A percentile compares a stretch with the other conserved stretches of the same genome.
Evolutionary conservation across 2,329 filamentous ascomycete genomes (phyloP).

Genomic region (Anisogramma anomala): DNA sequence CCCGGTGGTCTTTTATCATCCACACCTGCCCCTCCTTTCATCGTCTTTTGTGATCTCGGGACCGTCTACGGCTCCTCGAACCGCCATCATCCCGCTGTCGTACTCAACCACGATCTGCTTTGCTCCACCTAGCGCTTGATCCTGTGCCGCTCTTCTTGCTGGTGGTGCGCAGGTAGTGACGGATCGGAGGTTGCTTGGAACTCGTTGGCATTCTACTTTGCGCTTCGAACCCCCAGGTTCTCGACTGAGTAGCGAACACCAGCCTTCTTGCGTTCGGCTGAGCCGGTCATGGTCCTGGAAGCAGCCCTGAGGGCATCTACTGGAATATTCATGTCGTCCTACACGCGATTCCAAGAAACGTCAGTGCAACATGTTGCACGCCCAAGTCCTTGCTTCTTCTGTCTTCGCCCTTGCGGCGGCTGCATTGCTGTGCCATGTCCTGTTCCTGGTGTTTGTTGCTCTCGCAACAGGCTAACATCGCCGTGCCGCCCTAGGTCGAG

Average conservation of each 20-base stretch:
- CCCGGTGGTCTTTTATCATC: slow-evolving; percentile 8
- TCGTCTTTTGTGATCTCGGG: slow-evolving; percentile 1
- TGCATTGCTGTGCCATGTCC: slow-evolving; percentile 32
- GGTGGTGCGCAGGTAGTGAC: slow-evolving; percentile 6
- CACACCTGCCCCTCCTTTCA: slow-evolving; percentile 10
- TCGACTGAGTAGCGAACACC: too few species aligned
- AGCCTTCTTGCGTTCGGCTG: too few species aligned
- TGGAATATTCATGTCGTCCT: slow-evolving; percentile 42
- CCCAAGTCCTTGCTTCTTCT: slow-evolving; percentile 30
- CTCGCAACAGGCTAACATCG: slow-evolving; percentile 3
- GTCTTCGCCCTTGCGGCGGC: too few species aligned
- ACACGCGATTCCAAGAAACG: slow-evolving; percentile 44
- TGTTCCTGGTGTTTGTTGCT: slow-evolving; percentile 18
- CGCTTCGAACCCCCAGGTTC: background rate
- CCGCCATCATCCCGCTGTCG: slow-evolving; percentile 1
- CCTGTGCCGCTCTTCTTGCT: background rate
- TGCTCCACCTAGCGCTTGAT: slow-evolving; percentile 7
- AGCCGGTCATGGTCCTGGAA: slow-evolving; percentile 44
- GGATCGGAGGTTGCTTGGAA: slow-evolving; percentile 3
- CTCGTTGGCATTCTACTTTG: background rate
- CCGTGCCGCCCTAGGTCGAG: slow-evolving; percentile 32
- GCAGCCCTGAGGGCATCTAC: slow-evolving; percentile 52
- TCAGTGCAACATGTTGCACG: slow-evolving; percentile 38
- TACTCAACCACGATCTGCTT: slow-evolving; percentile 5
- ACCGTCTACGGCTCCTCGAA: background rate